phyloP scores from a whole-genome alignment of 192 early-diverging fungal species.

The Entomortierella beljakovae region DNA sequence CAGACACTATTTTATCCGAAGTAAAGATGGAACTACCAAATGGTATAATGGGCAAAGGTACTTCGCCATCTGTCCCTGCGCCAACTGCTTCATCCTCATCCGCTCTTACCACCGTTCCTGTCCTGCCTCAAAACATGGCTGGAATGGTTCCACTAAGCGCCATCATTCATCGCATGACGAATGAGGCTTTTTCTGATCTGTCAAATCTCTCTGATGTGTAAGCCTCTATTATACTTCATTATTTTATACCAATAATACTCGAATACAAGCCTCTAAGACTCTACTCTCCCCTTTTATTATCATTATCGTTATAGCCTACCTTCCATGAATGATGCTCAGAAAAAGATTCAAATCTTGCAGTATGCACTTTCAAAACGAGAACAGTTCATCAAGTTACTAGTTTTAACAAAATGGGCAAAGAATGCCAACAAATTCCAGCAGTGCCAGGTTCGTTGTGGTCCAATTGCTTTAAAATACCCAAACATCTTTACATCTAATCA shows the following conservation, averaged over 20 bases:
- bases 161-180: slow-evolving; percentile 71
- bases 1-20: slow-evolving; percentile 18
- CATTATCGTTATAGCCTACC: slow-evolving; percentile 60
- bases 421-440: slow-evolving; percentile 76
- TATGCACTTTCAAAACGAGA: slow-evolving; percentile 72
- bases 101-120: slow-evolving; percentile 18
- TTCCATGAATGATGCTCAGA: slow-evolving; percentile 65
- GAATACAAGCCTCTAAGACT: background rate
- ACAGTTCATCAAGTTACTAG: slow-evolving; percentile 78
- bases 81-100: slow-evolving; percentile 8
- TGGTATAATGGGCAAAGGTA: slow-evolving; percentile 18
- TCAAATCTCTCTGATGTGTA: slow-evolving; percentile 73
- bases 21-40: slow-evolving; percentile 43
- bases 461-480: too few species aligned
- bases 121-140: slow-evolving; percentile 68
- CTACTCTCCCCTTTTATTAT: background rate
- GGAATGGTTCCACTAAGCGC: slow-evolving; percentile 72
- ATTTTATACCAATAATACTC: background rate
- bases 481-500: background rate
- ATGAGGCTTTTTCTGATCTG: slow-evolving; percentile 75
- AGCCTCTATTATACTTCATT: slow-evolving; percentile 8
- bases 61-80: slow-evolving; percentile 1
- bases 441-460: slow-evolving; percentile 72
- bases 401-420: slow-evolving; percentile 81
- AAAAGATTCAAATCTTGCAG: slow-evolving; percentile 70